Conservation (phyloP, 2,329 filamentous ascomycete genomes). For the Claviceps arundinis region DNA sequence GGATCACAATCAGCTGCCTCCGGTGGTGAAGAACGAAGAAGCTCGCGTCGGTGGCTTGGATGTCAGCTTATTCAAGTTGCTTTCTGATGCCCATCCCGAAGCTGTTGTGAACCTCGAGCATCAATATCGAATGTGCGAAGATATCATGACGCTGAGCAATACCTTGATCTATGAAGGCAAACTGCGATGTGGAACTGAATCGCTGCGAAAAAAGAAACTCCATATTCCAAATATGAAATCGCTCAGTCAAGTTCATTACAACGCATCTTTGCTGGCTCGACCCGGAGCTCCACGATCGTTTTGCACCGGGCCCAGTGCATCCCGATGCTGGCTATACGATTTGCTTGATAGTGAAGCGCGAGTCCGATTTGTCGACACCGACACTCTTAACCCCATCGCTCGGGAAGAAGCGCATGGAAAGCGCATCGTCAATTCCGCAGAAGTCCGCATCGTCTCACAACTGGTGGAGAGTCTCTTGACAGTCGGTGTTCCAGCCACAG, state of each 20-base stretch:
- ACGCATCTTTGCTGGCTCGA: slow-evolving; percentile 30
- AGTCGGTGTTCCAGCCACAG: slow-evolving; percentile 56
- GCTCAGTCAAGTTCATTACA: slow-evolving; percentile 47
- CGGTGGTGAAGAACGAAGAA: slow-evolving; percentile 83
- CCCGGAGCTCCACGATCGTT: slow-evolving; percentile 31
- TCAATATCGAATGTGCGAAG: slow-evolving; percentile 96
- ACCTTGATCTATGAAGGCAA: slow-evolving; percentile 83
- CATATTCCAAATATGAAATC: slow-evolving; percentile 51
- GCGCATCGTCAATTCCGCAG: slow-evolving; percentile 77
- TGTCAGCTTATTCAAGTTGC: slow-evolving; percentile 81
- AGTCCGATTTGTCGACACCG: slow-evolving; percentile 83
- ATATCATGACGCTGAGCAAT: slow-evolving; percentile 91
- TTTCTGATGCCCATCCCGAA: slow-evolving; percentile 76
- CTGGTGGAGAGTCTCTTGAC: slow-evolving; percentile 68
- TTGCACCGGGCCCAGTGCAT: slow-evolving; percentile 38
- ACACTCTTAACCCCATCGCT: slow-evolving; percentile 49
- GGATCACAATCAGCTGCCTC: slow-evolving; percentile 91
- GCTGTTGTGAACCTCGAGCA: slow-evolving; percentile 88
- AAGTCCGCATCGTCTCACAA: slow-evolving; percentile 65
- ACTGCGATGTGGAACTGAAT: slow-evolving; percentile 74
- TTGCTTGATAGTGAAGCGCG: slow-evolving; percentile 57
- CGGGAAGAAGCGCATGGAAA: slow-evolving; percentile 67
- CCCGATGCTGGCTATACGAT: slow-evolving; percentile 62
- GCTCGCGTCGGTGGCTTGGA: slow-evolving; percentile 79
- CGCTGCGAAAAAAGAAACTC: slow-evolving; percentile 57